Base-by-base conservation (phyloP, 192 early-diverging fungal species). In the Rhizophlyctis rosea region DNA sequence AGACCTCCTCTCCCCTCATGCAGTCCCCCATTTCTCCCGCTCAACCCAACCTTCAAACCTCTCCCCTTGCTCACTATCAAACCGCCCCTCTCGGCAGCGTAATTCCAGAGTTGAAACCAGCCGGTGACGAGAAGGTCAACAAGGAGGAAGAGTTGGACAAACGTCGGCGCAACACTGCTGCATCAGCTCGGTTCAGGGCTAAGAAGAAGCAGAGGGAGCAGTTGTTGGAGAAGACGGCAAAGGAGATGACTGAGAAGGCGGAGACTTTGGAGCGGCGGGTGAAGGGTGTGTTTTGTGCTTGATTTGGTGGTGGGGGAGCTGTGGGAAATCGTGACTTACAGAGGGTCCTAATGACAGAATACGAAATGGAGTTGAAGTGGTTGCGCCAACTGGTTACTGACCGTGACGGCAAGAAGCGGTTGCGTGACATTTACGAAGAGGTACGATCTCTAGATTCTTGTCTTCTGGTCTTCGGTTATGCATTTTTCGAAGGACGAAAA, bases 141-240 rank as follows among this genome's bases (percentile, higher is more conserved):
- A 68, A 61, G 66, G n/a, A 44, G 0, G 61, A 62, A 14, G 60
- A 62, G 23, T 16, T 62, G 11, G 93, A 98, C 74, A 98, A 98
- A 79, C 83, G 95, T 50, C 77, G 86, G 29, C 86, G 94, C 47
- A 98, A 98, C 81, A 98, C 94, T 3, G 93, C 86, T 21, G 96
- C 96, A 16, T 92, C 90, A 14, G 94, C 94, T 21, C 81, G 96
- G 11, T 98, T 98, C 86, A 81, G 96, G 18, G 81, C 90, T 53
- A 94, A 95, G 82, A 98, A 96, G 77, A 96, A 96, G 83, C 62
- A 87, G 72, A 84, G 90, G 35, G 94, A 96, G 72, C 87, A 92
- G 76, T 86, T 82, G 16, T 74, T 98, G 62, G 88, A 93, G 73
- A 79, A 82, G 27, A 89, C 87, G 0, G 91, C 91, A 4, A 75